Percentiles rank a stretch among this genome's conserved stretches.
Evolutionary conservation across 441 rosid species (phyloP).

Genomic region (Arabidopsis lyrata): DNA sequence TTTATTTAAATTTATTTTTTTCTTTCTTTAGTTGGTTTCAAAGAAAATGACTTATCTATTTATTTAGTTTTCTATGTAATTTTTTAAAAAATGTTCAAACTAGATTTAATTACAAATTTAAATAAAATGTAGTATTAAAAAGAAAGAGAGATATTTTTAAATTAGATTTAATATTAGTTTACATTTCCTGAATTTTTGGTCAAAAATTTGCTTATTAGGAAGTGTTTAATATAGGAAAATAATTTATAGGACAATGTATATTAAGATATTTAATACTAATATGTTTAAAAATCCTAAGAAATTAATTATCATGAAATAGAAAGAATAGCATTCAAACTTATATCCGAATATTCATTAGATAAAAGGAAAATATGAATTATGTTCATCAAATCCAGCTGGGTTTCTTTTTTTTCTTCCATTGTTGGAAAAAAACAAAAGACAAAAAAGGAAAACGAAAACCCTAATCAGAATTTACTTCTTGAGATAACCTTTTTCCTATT

Average conservation of each 20-base stretch:
- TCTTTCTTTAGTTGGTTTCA: background rate
- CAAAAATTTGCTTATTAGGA: background rate
- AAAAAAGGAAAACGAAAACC: slow-evolving; percentile 15
- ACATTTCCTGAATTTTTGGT: too few relatives aligned
- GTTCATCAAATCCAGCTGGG: slow-evolving; percentile 34
- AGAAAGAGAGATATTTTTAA: background rate
- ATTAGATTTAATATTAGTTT: background rate
- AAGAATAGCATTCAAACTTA: background rate
- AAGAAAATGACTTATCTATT: background rate
- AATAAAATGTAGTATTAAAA: background rate
- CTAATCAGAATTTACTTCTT: slow-evolving; percentile 37
- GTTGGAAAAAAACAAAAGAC: background rate
- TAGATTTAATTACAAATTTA: too few relatives aligned
- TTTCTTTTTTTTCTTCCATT: slow-evolving; percentile 1
- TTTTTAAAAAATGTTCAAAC: too few relatives aligned
- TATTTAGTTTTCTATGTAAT: too few relatives aligned
- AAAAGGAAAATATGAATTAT: slow-evolving; percentile 30
- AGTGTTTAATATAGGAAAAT: background rate
- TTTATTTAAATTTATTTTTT: background rate
- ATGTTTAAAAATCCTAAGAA: background rate
- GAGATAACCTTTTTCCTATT: slow-evolving; percentile 24
- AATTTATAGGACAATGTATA: background rate
- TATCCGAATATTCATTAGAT: background rate
- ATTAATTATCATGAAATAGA: background rate
- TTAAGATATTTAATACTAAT: background rate